Conservation (phyloP, 1,284 basidiomycete species). For the Psilocybe mexicana region DNA sequence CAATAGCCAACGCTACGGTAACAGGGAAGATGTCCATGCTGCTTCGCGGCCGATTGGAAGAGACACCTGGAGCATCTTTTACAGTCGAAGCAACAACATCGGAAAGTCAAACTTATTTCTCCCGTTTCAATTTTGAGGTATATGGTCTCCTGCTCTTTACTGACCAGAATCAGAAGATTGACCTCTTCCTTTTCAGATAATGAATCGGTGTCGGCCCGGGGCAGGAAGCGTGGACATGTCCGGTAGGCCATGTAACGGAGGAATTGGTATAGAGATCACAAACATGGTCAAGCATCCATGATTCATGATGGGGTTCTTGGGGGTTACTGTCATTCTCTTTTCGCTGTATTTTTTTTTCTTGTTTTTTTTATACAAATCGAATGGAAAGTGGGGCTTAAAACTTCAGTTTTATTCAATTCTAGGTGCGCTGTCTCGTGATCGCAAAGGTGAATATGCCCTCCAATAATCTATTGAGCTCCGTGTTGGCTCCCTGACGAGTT, state of each 20-base stretch:
- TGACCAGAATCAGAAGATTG: neutral
- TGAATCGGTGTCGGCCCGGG: constrained; percentile 7
- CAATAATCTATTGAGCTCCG: too few species aligned
- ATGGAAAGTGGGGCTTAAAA: too few species aligned
- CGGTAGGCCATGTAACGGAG: neutral
- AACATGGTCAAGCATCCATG: constrained; percentile 5
- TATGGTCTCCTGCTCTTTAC: neutral
- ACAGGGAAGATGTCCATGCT: constrained; percentile 5
- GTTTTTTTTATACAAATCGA: too few species aligned
- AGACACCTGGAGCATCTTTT: constrained; percentile 1
- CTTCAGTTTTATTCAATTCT: too few species aligned
- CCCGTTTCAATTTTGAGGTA: constrained; percentile 7
- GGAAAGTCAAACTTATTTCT: constrained; percentile 2
- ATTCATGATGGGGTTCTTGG: too few species aligned
- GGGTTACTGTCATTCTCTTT: too few species aligned
- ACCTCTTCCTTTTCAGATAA: constrained; percentile 1
- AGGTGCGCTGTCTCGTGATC: too few species aligned
- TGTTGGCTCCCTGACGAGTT: too few species aligned
- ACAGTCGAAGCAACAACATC: constrained; percentile 5
- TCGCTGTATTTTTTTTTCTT: too few species aligned
- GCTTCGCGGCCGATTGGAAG: neutral
- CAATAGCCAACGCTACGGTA: neutral
- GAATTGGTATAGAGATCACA: constrained; percentile 2
- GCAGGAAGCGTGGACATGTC: constrained; percentile 3
- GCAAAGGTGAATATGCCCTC: too few species aligned